These are phyloP conservation scores for Eleusine coracana DNA, from an alignment of 176 grass and related monocot genomes.

Conservation along the genomic window DNA sequence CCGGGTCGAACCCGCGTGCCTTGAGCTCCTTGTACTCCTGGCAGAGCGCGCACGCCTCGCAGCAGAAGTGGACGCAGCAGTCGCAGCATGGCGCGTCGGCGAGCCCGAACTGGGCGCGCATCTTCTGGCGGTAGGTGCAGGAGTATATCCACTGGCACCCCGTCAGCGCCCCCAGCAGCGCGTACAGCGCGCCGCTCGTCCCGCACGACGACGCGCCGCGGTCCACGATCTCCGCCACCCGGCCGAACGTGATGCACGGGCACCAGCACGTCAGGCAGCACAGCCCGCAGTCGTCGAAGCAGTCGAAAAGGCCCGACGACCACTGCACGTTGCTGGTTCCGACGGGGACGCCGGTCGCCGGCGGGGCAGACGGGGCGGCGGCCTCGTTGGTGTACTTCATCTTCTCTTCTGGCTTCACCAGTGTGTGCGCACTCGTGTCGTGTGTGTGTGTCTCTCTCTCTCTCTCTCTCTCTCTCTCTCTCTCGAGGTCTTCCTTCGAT, in stretches of 20 bases:
- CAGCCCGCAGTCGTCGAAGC: slow-evolving; percentile 58
- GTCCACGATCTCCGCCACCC: slow-evolving; percentile 74
- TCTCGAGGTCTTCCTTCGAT: too few species aligned
- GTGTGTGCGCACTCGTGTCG: too few species aligned
- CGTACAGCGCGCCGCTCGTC: slow-evolving; percentile 50
- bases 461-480: too few species aligned
- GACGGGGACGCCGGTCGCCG: slow-evolving; percentile 34
- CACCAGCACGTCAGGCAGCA: slow-evolving; percentile 67
- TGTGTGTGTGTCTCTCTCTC: too few species aligned
- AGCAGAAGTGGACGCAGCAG: slow-evolving; percentile 75
- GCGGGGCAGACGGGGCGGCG: background rate
- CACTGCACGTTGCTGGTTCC: background rate
- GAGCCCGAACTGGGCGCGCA: slow-evolving; percentile 50
- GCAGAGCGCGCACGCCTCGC: slow-evolving; percentile 56
- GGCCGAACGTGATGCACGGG: slow-evolving; percentile 75
- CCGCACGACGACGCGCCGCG: slow-evolving; percentile 60
- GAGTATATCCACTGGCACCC: slow-evolving; percentile 60
- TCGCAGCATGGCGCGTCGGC: slow-evolving; percentile 54
- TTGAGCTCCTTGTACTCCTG: slow-evolving; percentile 76
- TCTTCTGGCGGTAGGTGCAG: slow-evolving; percentile 55
- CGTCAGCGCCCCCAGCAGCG: background rate
- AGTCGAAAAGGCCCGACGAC: slow-evolving; percentile 67
- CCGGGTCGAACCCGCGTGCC: slow-evolving; percentile 60
- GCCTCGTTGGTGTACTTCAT: too few species aligned
- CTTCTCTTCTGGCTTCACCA: too few species aligned